phyloP scores from a whole-genome alignment of 1,284 basidiomycete species.

The Vanrija sp. region DNA sequence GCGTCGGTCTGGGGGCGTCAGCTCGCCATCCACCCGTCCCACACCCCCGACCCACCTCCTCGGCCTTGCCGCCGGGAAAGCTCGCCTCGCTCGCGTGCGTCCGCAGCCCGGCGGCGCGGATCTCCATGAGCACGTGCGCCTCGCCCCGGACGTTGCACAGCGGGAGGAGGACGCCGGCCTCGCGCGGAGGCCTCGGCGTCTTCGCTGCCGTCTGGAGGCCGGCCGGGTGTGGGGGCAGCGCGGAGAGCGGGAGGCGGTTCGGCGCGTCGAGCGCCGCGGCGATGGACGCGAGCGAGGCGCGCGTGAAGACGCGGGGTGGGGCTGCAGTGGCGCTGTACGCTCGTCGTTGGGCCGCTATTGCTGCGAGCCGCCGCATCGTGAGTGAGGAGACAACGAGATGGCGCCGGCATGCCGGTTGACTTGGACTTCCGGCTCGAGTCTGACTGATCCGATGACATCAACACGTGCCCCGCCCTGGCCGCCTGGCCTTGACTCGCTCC shows the following conservation, averaged over 20 bases:
- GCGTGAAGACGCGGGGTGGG: constrained; percentile 25
- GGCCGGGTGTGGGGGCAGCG: constrained; percentile 23
- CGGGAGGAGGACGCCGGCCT: constrained; percentile 41
- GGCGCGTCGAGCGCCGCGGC: constrained; percentile 18
- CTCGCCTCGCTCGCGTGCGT: constrained; percentile 42
- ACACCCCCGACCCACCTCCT: constrained; percentile 18
- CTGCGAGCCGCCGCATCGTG: no score
- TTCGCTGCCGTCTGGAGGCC: no score
- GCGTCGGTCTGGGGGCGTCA: constrained; percentile 22
- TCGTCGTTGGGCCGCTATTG: no score
- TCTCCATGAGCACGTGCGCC: constrained; percentile 36
- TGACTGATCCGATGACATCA: no score
- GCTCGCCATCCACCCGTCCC: neutral
- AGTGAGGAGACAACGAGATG: no score
- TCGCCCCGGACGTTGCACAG: constrained; percentile 33
- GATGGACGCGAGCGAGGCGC: constrained; percentile 17
- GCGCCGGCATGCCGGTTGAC: no score
- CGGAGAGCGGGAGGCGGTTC: constrained; percentile 3
- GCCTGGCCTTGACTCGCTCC: no score
- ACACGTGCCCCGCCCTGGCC: no score
- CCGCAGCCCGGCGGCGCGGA: constrained; percentile 30
- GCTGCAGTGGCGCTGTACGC: neutral
- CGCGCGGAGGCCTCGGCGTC: constrained; percentile 7
- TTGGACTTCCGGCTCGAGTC: no score
- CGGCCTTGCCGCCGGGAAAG: constrained; percentile 40